A percentile compares a stretch with the other conserved stretches of the same genome.
Conservation (phyloP, 192 early-diverging fungal genomes). For the Phycomyces nitens region DNA sequence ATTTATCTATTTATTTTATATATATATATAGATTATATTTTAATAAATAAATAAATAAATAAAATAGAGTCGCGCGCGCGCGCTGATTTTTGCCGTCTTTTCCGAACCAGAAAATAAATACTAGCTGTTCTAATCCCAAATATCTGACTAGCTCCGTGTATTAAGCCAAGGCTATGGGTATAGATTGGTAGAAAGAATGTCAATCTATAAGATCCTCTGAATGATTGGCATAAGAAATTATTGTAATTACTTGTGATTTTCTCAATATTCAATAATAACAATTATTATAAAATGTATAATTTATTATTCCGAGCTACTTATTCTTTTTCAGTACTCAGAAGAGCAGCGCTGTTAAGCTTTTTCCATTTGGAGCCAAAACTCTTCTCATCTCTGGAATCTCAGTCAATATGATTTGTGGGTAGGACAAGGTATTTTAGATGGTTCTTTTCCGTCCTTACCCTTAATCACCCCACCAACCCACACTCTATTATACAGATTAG, state of each 20-base stretch:
- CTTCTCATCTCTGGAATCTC: too few species aligned
- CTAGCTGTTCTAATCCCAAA: background rate
- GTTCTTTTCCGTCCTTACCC: too few species aligned
- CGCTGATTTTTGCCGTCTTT: slow-evolving; percentile 8
- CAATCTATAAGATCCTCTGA: too few species aligned
- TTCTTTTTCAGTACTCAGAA: background rate
- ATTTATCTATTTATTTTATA: too few species aligned
- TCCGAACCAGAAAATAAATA: background rate
- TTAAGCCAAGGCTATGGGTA: too few species aligned
- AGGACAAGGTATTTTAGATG: background rate
- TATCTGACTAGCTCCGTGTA: too few species aligned
- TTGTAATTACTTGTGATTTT: too few species aligned
- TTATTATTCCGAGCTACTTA: background rate
- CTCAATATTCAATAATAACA: too few species aligned
- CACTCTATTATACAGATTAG: too few species aligned
- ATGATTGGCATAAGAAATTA: too few species aligned
- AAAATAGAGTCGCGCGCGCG: background rate
- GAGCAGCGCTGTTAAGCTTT: background rate
- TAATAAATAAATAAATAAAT: slow-evolving; percentile 7
- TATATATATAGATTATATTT: slow-evolving; percentile 3
- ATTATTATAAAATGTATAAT: background rate
- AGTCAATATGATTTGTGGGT: background rate
- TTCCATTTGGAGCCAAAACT: background rate
- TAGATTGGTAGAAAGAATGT: too few species aligned
- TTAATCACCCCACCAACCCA: too few species aligned